Evolutionary conservation across 2,329 filamentous ascomycete species (phyloP), one percentile per base, ranked within the genome.

Genomic region (Paecilomyces dactylethromorphus): DNA sequence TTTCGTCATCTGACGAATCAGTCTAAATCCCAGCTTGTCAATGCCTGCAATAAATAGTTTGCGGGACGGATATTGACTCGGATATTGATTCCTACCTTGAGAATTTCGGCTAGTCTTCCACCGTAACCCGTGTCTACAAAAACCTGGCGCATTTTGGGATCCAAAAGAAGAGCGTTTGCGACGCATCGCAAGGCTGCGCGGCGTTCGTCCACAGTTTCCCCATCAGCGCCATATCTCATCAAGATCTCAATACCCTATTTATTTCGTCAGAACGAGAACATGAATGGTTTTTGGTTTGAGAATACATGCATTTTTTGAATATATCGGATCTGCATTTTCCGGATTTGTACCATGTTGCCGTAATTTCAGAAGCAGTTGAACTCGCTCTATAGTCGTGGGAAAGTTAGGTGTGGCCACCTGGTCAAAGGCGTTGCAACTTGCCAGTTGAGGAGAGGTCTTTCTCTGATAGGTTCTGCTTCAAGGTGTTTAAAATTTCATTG

Each of bases 1-100:
- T 97, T 69, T 97, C 92, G 65, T 96, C 88, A 61, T 97, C 92
- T 58, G 84, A 81, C 65, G 81, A 87, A 62, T 91, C 88, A 59
- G 82, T 86, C 80, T 84, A 61, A 1, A 50, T 13, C 4, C 18
- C 24, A 51, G 13, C 35, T 32, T 29, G 50, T 63, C 52, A 64
- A 55, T 57, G 10, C 24, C 53, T 56, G 54, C 26, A 26, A 24
- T 29, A 4, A 29, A 29, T 29, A 21, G 3, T 45, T 29, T 18
- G 35, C 35, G 11, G 33, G 11, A 21, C 12, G 4, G 26, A 29
- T 29, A 29, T 13, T 53, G 12, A 24, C 39, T 6, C 49, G 21
- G 6, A 10, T 56, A 26, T 54, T n/a, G 29, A 39, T 56, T 54
- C 68, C 53, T 66, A 77, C 81, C 74, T 88, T 88, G 50, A 96